Percentiles rank a stretch among this genome's conserved stretches.
These are phyloP conservation scores for Hypoxylon sp. DNA, from an alignment of 2,329 filamentous ascomycete genomes.

Conservation along the genomic window DNA sequence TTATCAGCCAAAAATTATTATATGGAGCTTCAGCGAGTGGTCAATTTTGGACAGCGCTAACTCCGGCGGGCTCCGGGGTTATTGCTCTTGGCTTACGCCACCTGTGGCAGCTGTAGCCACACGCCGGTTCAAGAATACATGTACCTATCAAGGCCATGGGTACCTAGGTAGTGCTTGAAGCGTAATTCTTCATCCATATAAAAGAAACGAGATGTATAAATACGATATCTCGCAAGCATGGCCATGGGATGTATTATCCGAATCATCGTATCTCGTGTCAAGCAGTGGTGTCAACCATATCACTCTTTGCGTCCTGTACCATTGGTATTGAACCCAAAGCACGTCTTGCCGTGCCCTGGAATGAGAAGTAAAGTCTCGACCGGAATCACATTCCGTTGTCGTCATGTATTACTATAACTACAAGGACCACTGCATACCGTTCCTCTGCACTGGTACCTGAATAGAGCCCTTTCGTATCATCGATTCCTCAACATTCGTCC, in stretches of 20 bases:
- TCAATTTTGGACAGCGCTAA: constrained; percentile 2
- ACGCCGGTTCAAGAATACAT: neutral
- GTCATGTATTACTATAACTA: constrained; percentile 32
- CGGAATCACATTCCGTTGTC: constrained; percentile 23
- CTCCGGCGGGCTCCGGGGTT: constrained; percentile 17
- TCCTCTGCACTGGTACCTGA: neutral
- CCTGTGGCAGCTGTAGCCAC: constrained; percentile 38
- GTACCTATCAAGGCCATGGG: too few species aligned
- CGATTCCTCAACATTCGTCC: neutral
- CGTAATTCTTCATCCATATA: too few species aligned
- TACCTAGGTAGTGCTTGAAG: too few species aligned
- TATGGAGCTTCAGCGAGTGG: constrained; percentile 25
- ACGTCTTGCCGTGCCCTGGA: constrained; percentile 16
- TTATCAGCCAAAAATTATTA: constrained; percentile 27
- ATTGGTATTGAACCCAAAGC: constrained; percentile 1
- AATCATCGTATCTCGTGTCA: too few species aligned
- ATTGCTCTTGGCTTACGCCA: constrained; percentile 17
- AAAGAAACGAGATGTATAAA: too few species aligned
- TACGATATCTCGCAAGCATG: too few species aligned
- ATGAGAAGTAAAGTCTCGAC: constrained; percentile 1
- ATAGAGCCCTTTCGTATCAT: neutral
- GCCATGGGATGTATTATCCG: too few species aligned
- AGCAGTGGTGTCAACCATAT: too few species aligned
- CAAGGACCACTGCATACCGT: constrained; percentile 18
- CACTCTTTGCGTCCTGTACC: too few species aligned